Evolutionary conservation across 495 filamentous ascomycete genomes (phyloP).

Genomic region (Xylaria acuta): DNA sequence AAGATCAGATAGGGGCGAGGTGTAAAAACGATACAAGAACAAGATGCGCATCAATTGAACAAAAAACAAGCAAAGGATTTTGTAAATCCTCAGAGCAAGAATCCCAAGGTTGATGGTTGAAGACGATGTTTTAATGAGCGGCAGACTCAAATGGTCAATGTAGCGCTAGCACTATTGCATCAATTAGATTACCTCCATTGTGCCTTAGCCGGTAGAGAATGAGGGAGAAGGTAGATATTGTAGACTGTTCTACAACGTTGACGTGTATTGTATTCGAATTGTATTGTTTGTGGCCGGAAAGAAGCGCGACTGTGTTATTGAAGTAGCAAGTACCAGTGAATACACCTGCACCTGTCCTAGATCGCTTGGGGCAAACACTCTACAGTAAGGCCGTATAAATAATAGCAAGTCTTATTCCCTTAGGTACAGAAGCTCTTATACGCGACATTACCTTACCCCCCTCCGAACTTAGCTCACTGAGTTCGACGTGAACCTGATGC

Average conservation of each 20-base stretch:
- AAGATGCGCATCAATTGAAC: background rate
- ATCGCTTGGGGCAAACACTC: background rate
- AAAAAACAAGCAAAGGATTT: background rate
- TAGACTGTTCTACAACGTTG: background rate
- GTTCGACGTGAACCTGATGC: background rate
- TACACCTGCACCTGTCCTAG: background rate
- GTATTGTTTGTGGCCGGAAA: background rate
- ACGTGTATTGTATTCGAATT: background rate
- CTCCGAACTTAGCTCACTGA: background rate
- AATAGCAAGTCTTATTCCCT: background rate
- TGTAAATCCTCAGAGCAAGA: background rate
- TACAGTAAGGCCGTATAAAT: background rate
- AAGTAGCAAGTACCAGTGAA: constrained; percentile 4
- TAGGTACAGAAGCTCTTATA: background rate
- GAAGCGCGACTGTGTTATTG: background rate
- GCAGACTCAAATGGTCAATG: background rate
- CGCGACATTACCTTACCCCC: background rate
- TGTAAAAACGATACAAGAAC: background rate
- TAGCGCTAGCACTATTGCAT: background rate
- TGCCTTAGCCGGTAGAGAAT: background rate
- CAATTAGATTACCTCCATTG: background rate
- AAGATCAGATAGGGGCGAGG: background rate
- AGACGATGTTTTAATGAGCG: no score
- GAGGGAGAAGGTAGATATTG: background rate
- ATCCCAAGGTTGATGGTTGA: background rate